A percentile compares a stretch with the other conserved stretches of the same genome.
Conservation (phyloP, 768 basidiomycete species). For the Rhizopogon vesiculosus region DNA sequence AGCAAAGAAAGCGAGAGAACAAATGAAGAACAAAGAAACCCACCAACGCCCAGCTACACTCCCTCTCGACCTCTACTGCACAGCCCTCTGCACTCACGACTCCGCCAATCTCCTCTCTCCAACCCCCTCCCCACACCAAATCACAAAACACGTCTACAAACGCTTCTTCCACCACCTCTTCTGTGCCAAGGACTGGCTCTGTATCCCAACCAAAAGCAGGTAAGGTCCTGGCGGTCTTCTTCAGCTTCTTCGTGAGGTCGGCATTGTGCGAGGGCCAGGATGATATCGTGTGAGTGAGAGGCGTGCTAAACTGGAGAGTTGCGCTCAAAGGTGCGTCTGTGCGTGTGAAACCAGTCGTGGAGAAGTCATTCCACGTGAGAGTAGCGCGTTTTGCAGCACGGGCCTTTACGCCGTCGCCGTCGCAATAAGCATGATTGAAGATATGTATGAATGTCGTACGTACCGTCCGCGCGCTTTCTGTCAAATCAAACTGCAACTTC, state of each 20-base stretch:
- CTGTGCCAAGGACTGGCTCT: conserved; percentile 68
- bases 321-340: conserved; percentile 70
- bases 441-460: conserved; percentile 10
- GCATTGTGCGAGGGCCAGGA: conserved; percentile 73
- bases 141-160: conserved; percentile 88
- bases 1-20: neutral
- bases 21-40: conserved; percentile 21
- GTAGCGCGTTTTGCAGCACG: conserved; percentile 74
- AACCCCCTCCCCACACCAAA: conserved; percentile 76
- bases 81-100: conserved; percentile 59
- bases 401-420: conserved; percentile 36
- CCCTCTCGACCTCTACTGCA: conserved; percentile 52
- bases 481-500: conserved; percentile 90
- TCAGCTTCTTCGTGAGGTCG: conserved; percentile 72
- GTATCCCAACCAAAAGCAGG: conserved; percentile 94
- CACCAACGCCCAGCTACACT: conserved; percentile 92
- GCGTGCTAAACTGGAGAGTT: conserved; percentile 74
- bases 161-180: conserved; percentile 84
- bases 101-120: conserved; percentile 88
- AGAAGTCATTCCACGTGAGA: conserved; percentile 89
- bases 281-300: conserved; percentile 52
- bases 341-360: conserved; percentile 75
- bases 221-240: conserved; percentile 68
- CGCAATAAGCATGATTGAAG: conserved; percentile 6
- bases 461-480: conserved; percentile 75